Base-by-base conservation (phyloP, 1,284 basidiomycete genomes). In the Trichosporon sp. region DNA sequence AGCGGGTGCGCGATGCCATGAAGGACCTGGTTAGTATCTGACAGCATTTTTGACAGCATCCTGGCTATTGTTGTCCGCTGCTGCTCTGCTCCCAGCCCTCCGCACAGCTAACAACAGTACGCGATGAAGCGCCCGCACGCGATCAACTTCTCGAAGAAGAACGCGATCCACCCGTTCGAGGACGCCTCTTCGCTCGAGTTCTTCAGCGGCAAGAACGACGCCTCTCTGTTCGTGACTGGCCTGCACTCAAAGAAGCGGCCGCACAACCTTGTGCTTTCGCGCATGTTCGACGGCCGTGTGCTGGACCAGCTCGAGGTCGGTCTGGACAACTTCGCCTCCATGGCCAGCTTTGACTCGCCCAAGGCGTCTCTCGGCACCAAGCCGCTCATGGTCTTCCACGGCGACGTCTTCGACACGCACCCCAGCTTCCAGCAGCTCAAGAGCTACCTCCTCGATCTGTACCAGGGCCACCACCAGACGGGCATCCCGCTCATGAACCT, bases 291-390 rank as follows among this genome's bases (percentile, higher is more conserved):
- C 73, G 86, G 87, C 31, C 84, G 87, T 72, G 86, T 98, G 23
- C 83, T 99, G 73, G 96, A 99, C 78, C 95, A 97, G 90, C 85
- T 93, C 65, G 96, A 99, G 82, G 82, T 96, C 21, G 94, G 94
- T 5, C 87, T 99, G 23, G 89, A 93, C 58, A 85, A 83, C 34
- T 93, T 88, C 73, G 85, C 86, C 64, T 83, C 86, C 70, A 95
- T 98, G 89, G 75, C 83, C 11, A 86, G 87, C 46, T 90, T 96
- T 82, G 92, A 94, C 82, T 89, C 89, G 54, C 83, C 87, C 37
- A 96, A 96, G 85, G 88, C 90, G 10, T 89, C 92, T 4, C 87
- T 91, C 31, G 95, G 95, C n/a, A 88, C 93, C 72, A 88, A 90
- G 71, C 95, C 95, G 58, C 81, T 98, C 70, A 89, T 99, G 83